phyloP scores from a whole-genome alignment of 306 rosid species.

The Oemleria cerasiformis region DNA sequence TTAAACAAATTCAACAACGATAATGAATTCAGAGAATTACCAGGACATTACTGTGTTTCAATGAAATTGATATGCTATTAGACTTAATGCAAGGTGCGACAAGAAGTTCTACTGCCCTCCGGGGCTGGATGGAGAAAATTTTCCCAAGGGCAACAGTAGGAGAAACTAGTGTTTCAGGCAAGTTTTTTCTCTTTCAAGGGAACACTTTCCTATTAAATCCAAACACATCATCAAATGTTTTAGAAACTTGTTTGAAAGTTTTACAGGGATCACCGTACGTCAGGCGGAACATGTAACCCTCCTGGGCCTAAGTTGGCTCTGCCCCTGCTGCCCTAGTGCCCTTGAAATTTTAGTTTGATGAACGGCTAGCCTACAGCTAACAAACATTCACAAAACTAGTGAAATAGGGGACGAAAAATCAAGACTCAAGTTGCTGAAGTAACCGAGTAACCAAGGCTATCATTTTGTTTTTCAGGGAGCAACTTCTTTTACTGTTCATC shows the following conservation, averaged over 20 bases:
- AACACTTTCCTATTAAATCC: no score
- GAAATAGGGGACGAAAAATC: not conserved
- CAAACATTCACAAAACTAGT: not conserved
- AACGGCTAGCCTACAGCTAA: not conserved
- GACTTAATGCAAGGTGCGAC: not conserved
- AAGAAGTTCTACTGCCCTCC: not conserved
- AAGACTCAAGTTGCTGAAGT: not conserved
- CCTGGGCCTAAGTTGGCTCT: no score
- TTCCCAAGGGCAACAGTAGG: no score
- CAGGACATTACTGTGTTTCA: not conserved
- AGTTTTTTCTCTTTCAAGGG: no score
- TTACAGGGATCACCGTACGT: no score
- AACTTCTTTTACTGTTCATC: not conserved
- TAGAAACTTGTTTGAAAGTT: no score
- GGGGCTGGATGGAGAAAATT: no score
- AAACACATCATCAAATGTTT: no score
- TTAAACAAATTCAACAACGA: slow-evolving; percentile 15
- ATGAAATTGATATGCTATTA: not conserved
- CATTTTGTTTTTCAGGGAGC: no score
- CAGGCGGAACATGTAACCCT: no score
- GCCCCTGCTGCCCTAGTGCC: not conserved
- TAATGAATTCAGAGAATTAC: not conserved
- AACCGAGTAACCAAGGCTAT: not conserved
- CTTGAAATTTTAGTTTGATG: not conserved
- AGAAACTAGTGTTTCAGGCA: no score